These are phyloP conservation scores for Ormosia emarginata DNA, from an alignment of 306 rosid genomes.

Conservation along the genomic window DNA sequence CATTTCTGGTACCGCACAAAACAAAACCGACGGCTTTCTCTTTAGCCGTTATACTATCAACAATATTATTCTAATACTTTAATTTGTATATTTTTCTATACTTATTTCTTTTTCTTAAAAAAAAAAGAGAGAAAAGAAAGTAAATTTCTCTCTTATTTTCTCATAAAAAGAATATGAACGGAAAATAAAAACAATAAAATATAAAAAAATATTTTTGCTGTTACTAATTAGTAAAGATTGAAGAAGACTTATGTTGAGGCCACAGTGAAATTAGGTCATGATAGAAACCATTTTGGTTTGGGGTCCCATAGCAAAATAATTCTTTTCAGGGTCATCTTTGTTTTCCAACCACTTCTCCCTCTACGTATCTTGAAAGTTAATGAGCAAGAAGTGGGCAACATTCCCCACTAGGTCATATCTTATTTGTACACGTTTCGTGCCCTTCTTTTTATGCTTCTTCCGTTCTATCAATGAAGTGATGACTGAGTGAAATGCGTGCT, in stretches of 20 bases:
- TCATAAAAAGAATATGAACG: too few relatives aligned
- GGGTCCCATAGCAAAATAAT: neutral
- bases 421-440: slow-evolving; percentile 1
- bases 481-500: neutral
- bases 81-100: too few relatives aligned
- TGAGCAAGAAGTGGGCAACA: neutral
- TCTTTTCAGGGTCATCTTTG: slow-evolving; percentile 27
- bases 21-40: neutral
- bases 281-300: neutral
- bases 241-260: neutral
- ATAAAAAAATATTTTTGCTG: too few relatives aligned
- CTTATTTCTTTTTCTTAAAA: too few relatives aligned
- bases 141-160: too few relatives aligned
- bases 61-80: too few relatives aligned
- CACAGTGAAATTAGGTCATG: slow-evolving; percentile 42
- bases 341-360: neutral
- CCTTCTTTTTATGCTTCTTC: neutral
- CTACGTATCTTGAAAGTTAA: neutral
- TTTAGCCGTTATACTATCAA: too few relatives aligned
- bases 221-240: neutral
- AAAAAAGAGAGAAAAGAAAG: too few relatives aligned
- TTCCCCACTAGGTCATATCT: neutral
- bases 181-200: too few relatives aligned
- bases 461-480: neutral
- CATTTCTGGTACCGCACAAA: neutral